Conservation (phyloP, 2,329 filamentous ascomycete species). For the Aspergillus sp. region DNA sequence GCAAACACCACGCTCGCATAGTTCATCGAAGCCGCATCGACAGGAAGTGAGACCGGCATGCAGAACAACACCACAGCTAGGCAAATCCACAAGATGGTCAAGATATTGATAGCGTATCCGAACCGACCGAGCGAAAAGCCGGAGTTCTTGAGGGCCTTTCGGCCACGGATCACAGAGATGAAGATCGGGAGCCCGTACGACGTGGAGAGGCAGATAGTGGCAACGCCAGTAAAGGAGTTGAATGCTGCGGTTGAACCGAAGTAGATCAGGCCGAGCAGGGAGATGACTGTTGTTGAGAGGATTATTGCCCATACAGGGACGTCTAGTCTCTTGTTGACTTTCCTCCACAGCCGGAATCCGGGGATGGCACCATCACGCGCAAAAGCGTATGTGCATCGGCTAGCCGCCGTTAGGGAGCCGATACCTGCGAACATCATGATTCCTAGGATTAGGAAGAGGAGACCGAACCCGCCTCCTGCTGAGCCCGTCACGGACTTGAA, state of each 20-base stretch:
- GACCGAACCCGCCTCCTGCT: slow-evolving; percentile 69
- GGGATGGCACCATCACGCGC: slow-evolving; percentile 74
- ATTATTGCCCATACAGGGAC: slow-evolving; percentile 70
- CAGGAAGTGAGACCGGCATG: slow-evolving; percentile 66
- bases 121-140: slow-evolving; percentile 68
- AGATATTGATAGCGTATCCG: slow-evolving; percentile 66
- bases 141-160: slow-evolving; percentile 65
- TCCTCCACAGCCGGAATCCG: slow-evolving; percentile 64
- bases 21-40: slow-evolving; percentile 61
- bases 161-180: slow-evolving; percentile 65
- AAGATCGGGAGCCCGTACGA: slow-evolving; percentile 76
- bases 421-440: slow-evolving; percentile 76
- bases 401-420: slow-evolving; percentile 71
- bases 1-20: slow-evolving; percentile 67
- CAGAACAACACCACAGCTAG: slow-evolving; percentile 73
- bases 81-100: slow-evolving; percentile 69
- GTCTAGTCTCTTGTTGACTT: slow-evolving; percentile 64
- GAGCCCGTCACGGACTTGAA: slow-evolving; percentile 77
- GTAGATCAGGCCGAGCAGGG: slow-evolving; percentile 73
- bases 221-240: slow-evolving; percentile 76
- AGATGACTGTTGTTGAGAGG: slow-evolving; percentile 68
- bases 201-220: slow-evolving; percentile 73
- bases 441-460: slow-evolving; percentile 73
- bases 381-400: slow-evolving; percentile 73
- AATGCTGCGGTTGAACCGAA: slow-evolving; percentile 76